Evolutionary conservation across 225 moss, liverwort and hornwort species (phyloP).

Genomic region (Sphagnum tenellum): DNA sequence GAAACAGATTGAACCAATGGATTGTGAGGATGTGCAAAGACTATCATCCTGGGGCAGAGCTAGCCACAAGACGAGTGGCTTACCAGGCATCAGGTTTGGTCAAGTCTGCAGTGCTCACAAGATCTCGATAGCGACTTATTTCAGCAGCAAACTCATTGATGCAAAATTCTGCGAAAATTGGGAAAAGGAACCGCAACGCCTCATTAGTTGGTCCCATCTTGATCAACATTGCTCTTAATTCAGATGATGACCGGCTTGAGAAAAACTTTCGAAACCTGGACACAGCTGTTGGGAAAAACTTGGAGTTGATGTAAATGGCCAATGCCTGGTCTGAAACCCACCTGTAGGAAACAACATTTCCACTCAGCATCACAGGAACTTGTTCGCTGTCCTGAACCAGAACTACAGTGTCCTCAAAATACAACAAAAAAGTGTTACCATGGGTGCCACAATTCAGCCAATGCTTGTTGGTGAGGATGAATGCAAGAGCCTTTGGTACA

Average conservation of each 20-base stretch:
- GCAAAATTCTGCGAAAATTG: conserved; percentile 90
- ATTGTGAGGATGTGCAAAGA: too few relatives aligned
- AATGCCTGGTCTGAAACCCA: conserved; percentile 98
- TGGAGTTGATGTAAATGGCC: conserved; percentile 88
- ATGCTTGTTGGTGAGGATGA: too few relatives aligned
- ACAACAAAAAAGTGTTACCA: too few relatives aligned
- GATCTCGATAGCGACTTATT: conserved; percentile 81
- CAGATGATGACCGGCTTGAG: conserved; percentile 50
- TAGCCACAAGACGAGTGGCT: neutral
- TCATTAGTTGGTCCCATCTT: conserved; percentile 50
- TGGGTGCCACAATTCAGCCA: too few relatives aligned
- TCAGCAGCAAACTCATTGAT: conserved; percentile 75
- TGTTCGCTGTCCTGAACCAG: too few relatives aligned
- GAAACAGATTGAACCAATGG: too few relatives aligned
- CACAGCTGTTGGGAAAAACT: conserved; percentile 79
- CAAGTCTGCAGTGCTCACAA: conserved; percentile 92
- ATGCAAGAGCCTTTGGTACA: too few relatives aligned
- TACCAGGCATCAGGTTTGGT: conserved; percentile 98
- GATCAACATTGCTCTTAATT: conserved; percentile 47
- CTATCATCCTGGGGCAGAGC: too few relatives aligned
- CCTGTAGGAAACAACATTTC: conserved; percentile 13
- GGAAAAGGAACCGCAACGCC: conserved; percentile 63
- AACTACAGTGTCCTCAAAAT: too few relatives aligned
- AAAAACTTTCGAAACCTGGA: conserved; percentile 81
- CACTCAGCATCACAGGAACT: too few relatives aligned